A percentile compares a stretch with the other conserved stretches of the same genome.
phyloP scores from a whole-genome alignment of 1,284 basidiomycete species.

The Cryptococcus deneoformans region DNA sequence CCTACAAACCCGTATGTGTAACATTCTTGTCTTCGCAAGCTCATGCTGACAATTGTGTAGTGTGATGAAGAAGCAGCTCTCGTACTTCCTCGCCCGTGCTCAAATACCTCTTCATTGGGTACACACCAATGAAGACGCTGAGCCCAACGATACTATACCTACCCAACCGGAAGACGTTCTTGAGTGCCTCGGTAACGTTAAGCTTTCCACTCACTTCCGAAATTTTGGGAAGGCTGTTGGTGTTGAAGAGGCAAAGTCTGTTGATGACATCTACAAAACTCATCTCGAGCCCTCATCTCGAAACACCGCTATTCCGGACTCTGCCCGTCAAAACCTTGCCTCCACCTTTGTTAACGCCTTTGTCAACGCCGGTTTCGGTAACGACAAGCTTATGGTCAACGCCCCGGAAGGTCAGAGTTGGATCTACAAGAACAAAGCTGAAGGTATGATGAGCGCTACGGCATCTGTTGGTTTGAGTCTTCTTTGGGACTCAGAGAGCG shows the following conservation, averaged over 20 bases:
- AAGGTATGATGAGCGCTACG: slow-evolving; percentile 95
- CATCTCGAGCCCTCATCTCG: slow-evolving; percentile 78
- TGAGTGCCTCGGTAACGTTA: slow-evolving; percentile 79
- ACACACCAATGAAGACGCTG: slow-evolving; percentile 53
- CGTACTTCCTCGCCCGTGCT: slow-evolving; percentile 88
- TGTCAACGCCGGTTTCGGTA: slow-evolving; percentile 98
- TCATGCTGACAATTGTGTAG: slow-evolving; percentile 45
- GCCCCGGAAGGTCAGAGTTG: slow-evolving; percentile 95
- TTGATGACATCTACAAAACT: slow-evolving; percentile 98
- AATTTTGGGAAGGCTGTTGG: slow-evolving; percentile 94
- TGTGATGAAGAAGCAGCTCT: slow-evolving; percentile 92
- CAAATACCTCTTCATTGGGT: slow-evolving; percentile 92
- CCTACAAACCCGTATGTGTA: slow-evolving; percentile 73
- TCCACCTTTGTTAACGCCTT: slow-evolving; percentile 99
- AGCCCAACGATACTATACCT: slow-evolving; percentile 54
- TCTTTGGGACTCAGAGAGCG: slow-evolving; percentile 95
- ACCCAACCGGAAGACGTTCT: slow-evolving; percentile 75
- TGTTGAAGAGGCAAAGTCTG: slow-evolving; percentile 81
- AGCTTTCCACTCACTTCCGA: slow-evolving; percentile 79
- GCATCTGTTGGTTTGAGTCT: slow-evolving; percentile 91
- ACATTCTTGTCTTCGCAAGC: background rate
- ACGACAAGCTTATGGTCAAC: slow-evolving; percentile 97
- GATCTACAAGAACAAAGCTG: slow-evolving; percentile 99
- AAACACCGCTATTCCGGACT: slow-evolving; percentile 74
- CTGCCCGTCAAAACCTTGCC: slow-evolving; percentile 90